Evolutionary conservation across 163 green algal species (phyloP), one percentile per base, ranked within the genome.

Genomic region (Coccomyxa subellipsoidea): DNA sequence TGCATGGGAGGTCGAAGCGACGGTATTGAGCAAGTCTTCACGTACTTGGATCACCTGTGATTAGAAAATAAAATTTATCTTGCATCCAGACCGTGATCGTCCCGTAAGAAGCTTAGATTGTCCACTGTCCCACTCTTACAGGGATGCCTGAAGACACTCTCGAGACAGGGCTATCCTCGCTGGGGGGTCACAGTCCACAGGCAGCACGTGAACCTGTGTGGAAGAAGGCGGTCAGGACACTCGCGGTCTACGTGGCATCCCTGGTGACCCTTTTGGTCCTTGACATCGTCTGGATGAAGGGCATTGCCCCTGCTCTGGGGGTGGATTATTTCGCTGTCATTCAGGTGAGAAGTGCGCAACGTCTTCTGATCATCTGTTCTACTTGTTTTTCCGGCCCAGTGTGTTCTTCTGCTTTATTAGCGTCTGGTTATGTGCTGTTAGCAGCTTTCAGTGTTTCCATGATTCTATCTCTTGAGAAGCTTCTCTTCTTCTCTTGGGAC

Each of bases 271-370:
- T 81, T 40, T 31, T 81, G 29, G 31, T 81, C 6, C 77, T 81
- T 3, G 77, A 81, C 77, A n/a, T 32, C 29, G 31, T 81, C 40
- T 81, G 77, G 77, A 81, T 81, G 40, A 39, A 72, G 47, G n/a
- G 31, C 31, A 38, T 81, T 32, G 77, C 77, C n/a, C 77, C 39
- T 10, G 3, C 40, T 7, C 40, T 81, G 7, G 77, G 77, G 9
- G 25, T 81, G 31, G 47, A 81, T 5, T 81, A 81, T n/a, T 81
- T 81, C 40, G 77, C 29, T 7, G 7, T 81, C 7, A 40, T 81
- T n/a, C 7, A 81, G 47, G 47, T 40, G n/a, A 75, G 9, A 15
- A 32, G 37, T 7, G 37, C 76, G n/a, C n/a, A n/a, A n/a, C n/a
- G n/a, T n/a, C n/a, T n/a, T n/a, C n/a, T n/a, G n/a, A n/a, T n/a